Percentiles rank a stretch among this genome's conserved stretches.
Conservation (phyloP, 2,329 filamentous ascomycete species). For the Beauveria rudraprayagi region DNA sequence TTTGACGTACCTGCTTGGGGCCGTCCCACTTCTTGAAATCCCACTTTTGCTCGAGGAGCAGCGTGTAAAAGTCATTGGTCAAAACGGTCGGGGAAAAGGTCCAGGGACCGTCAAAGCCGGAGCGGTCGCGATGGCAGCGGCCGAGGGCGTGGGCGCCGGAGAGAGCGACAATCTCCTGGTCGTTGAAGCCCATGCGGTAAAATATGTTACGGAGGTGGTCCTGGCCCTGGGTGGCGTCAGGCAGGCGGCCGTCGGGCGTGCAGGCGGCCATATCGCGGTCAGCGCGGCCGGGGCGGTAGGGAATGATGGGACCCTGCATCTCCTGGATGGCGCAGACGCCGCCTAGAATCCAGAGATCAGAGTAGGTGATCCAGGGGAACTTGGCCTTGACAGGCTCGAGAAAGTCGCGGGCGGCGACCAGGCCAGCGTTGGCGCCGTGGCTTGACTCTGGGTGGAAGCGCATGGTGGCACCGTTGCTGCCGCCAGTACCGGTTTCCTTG, state of each 20-base stretch:
- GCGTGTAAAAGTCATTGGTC: constrained; percentile 90
- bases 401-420: constrained; percentile 82
- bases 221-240: constrained; percentile 70
- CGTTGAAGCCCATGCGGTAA: constrained; percentile 94
- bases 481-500: constrained; percentile 77
- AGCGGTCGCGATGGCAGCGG: constrained; percentile 82
- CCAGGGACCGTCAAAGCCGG: constrained; percentile 84
- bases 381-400: constrained; percentile 80
- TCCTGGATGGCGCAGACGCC: constrained; percentile 87
- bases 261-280: constrained; percentile 77
- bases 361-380: constrained; percentile 94
- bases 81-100: constrained; percentile 84
- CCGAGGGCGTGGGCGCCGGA: constrained; percentile 79
- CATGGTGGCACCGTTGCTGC: constrained; percentile 96
- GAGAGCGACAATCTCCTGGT: constrained; percentile 91
- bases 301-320: constrained; percentile 82
- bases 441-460: constrained; percentile 81
- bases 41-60: constrained; percentile 91
- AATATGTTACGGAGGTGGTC: constrained; percentile 89
- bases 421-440: constrained; percentile 90
- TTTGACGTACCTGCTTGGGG: constrained; percentile 49
- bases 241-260: constrained; percentile 83
- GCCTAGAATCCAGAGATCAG: constrained; percentile 89
- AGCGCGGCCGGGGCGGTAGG: constrained; percentile 77
- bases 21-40: constrained; percentile 85